phyloP scores from a whole-genome alignment of 495 filamentous ascomycete species.

The Bacidia gigantensis region DNA sequence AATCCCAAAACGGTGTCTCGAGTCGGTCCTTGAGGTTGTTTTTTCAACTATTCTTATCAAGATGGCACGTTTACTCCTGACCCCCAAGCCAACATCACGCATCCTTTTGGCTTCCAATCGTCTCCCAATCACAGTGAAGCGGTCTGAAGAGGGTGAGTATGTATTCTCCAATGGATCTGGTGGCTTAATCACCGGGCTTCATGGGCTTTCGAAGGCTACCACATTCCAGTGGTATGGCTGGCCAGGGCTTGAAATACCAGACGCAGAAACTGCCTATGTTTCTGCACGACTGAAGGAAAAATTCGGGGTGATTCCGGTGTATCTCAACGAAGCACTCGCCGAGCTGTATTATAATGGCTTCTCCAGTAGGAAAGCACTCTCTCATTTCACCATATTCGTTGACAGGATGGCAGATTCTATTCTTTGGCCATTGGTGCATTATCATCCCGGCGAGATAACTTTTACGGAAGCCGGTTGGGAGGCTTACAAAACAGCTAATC shows the following conservation, averaged over 20 bases:
- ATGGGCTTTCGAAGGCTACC: slow-evolving; percentile 77
- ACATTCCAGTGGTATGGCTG: slow-evolving; percentile 97
- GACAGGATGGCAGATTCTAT: slow-evolving; percentile 54
- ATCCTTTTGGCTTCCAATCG: slow-evolving; percentile 87
- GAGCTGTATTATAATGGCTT: slow-evolving; percentile 81
- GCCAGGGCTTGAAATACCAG: slow-evolving; percentile 78
- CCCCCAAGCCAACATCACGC: slow-evolving; percentile 12
- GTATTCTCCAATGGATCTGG: slow-evolving; percentile 91
- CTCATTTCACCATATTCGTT: background rate
- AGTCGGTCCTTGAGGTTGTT: background rate
- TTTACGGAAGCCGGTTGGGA: slow-evolving; percentile 81
- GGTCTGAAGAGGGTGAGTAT: slow-evolving; percentile 69
- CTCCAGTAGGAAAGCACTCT: slow-evolving; percentile 45
- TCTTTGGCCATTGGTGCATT: slow-evolving; percentile 92
- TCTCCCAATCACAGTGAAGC: slow-evolving; percentile 88
- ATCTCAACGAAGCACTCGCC: slow-evolving; percentile 64
- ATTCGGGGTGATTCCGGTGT: slow-evolving; percentile 61
- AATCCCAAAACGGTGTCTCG: no score
- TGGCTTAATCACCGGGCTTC: slow-evolving; percentile 80
- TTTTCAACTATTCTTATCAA: background rate
- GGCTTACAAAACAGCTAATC: slow-evolving; percentile 77
- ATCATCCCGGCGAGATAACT: slow-evolving; percentile 83
- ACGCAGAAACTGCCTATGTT: slow-evolving; percentile 49
- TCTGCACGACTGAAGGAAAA: slow-evolving; percentile 55
- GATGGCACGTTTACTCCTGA: background rate